A percentile compares a stretch with the other conserved stretches of the same genome.
These are phyloP conservation scores for Colletotrichum endophyticum DNA, from an alignment of 2,329 filamentous ascomycete genomes.

Conservation along the genomic window DNA sequence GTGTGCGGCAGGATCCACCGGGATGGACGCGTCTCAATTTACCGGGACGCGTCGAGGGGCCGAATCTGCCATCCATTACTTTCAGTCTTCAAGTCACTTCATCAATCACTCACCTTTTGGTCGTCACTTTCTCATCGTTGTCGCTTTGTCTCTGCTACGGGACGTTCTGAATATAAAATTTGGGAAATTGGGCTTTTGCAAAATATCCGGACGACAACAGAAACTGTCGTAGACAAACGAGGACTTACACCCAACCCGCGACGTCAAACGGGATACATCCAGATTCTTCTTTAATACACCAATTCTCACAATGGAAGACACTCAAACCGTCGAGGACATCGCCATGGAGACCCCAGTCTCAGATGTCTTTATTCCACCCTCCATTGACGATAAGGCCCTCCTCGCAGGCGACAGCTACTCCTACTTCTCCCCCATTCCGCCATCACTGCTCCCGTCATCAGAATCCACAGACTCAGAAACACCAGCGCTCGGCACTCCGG, in stretches of 20 bases:
- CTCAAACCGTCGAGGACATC: slow-evolving; percentile 38
- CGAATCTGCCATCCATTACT: not conserved
- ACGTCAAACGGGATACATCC: not conserved
- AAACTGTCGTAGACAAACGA: not conserved
- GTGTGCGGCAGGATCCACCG: not conserved
- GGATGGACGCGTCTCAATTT: slow-evolving; percentile 19
- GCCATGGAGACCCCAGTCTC: slow-evolving; percentile 36
- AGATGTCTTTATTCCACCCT: slow-evolving; percentile 69
- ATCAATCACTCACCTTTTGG: not conserved
- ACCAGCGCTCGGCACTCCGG: slow-evolving; percentile 32
- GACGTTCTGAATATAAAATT: not conserved
- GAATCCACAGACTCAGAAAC: slow-evolving; percentile 28
- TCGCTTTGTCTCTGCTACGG: not conserved
- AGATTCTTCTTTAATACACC: not conserved
- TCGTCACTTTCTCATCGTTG: not conserved
- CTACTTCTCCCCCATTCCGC: slow-evolving; percentile 73
- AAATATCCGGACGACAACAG: not conserved
- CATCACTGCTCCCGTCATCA: slow-evolving; percentile 53
- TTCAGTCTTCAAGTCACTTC: not conserved
- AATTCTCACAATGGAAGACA: slow-evolving; percentile 41
- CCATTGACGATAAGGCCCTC: slow-evolving; percentile 62
- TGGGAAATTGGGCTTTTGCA: not conserved
- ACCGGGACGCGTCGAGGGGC: slow-evolving; percentile 27
- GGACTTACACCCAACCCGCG: not conserved
- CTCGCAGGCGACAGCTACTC: slow-evolving; percentile 71